Percentiles rank a stretch among this genome's conserved stretches.
phyloP scores from a whole-genome alignment of 1,139 yeast species.

The Suhomyces taliae region DNA sequence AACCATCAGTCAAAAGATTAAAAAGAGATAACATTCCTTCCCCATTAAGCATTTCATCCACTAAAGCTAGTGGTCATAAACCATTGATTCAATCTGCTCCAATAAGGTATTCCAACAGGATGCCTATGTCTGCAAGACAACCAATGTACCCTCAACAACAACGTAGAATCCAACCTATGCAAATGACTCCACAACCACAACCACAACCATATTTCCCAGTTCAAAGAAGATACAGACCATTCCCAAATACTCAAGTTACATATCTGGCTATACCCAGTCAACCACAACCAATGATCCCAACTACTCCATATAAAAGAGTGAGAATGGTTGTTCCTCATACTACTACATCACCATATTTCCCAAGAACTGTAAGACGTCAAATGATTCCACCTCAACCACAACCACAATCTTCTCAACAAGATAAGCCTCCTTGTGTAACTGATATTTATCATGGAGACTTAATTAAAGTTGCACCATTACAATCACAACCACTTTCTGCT shows the following conservation, averaged over 20 bases:
- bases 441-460: conserved; percentile 54
- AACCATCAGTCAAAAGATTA: conserved; percentile 35
- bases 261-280: conserved; percentile 12
- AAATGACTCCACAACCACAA: neutral
- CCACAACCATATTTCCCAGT: conserved; percentile 10
- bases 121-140: conserved; percentile 9
- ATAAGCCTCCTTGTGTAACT: conserved; percentile 28
- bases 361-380: conserved; percentile 10
- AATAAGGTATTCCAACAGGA: conserved; percentile 21
- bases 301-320: conserved; percentile 10
- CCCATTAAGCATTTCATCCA: conserved; percentile 30
- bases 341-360: conserved; percentile 14
- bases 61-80: conserved; percentile 11
- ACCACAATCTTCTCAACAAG: conserved; percentile 1
- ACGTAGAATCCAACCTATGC: neutral
- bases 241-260: conserved; percentile 17
- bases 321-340: conserved; percentile 15
- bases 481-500: conserved; percentile 57
- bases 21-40: conserved; percentile 48
- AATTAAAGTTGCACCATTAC: conserved; percentile 49
- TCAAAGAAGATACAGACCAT: conserved; percentile 14
- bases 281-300: conserved; percentile 1
- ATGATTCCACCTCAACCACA: conserved; percentile 1
- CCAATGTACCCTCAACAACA: conserved; percentile 9
- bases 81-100: conserved; percentile 51